These are phyloP conservation scores for Gloeopeniophorella convolvens DNA, from an alignment of 768 basidiomycete species.

Conservation along the genomic window DNA sequence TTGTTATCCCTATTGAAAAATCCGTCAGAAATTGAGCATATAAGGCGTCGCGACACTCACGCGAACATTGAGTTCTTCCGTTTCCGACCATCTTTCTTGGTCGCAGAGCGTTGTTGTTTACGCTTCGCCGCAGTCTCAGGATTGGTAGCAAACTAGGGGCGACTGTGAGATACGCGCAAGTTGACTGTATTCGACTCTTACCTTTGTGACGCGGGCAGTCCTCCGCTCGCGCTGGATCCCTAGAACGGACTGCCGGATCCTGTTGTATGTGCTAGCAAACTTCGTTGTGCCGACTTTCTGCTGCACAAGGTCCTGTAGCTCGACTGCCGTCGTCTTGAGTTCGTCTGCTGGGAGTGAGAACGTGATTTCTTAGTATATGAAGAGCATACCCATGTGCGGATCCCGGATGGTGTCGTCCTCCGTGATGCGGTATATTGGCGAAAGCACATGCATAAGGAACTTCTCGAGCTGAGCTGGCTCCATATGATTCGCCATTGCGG, in stretches of 20 bases:
- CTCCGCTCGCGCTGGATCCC: slow-evolving; percentile 68
- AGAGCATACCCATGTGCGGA: slow-evolving; percentile 60
- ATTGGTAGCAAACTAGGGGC: slow-evolving; percentile 54
- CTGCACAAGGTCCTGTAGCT: slow-evolving; percentile 85
- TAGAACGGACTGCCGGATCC: slow-evolving; percentile 65
- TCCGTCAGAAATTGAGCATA: slow-evolving; percentile 6
- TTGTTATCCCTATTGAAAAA: slow-evolving; percentile 37
- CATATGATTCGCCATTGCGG: slow-evolving; percentile 79
- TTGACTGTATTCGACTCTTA: slow-evolving; percentile 22
- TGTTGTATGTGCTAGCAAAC: slow-evolving; percentile 75
- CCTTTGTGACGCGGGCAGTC: slow-evolving; percentile 41
- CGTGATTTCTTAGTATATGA: not conserved
- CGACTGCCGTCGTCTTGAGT: slow-evolving; percentile 69
- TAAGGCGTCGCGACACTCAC: slow-evolving; percentile 36
- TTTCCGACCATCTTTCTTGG: slow-evolving; percentile 85
- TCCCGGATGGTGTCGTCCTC: slow-evolving; percentile 86
- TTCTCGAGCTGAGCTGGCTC: slow-evolving; percentile 47
- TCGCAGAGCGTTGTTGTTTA: slow-evolving; percentile 60
- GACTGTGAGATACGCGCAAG: not conserved
- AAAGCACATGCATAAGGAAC: slow-evolving; percentile 79
- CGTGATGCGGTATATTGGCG: slow-evolving; percentile 78
- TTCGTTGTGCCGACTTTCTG: slow-evolving; percentile 80
- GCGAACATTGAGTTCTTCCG: slow-evolving; percentile 57
- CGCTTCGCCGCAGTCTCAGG: slow-evolving; percentile 73
- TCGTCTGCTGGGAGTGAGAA: slow-evolving; percentile 51